Conservation (phyloP, 2,329 filamentous ascomycete species). For the Ceratocystis huliohia region DNA sequence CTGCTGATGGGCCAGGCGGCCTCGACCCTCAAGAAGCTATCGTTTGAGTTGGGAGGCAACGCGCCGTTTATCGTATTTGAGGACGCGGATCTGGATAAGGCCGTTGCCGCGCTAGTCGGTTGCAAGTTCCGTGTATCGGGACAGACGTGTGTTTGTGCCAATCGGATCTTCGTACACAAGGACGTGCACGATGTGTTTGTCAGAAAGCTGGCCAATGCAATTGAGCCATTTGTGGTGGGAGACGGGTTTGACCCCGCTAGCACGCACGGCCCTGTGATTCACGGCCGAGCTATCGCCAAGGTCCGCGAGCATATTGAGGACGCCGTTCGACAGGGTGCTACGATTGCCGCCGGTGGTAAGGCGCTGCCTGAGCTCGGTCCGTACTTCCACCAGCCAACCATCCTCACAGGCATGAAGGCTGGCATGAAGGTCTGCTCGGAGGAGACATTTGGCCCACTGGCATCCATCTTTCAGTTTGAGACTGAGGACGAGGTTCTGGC, state of each 20-base stretch:
- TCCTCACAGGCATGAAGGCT: conserved; percentile 52
- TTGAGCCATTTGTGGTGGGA: conserved; percentile 46
- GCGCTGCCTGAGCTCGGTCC: conserved; percentile 44
- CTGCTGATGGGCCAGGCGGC: conserved; percentile 57
- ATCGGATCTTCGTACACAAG: conserved; percentile 47
- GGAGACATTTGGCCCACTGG: conserved; percentile 61
- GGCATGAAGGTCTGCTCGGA: conserved; percentile 55
- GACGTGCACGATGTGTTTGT: conserved; percentile 48
- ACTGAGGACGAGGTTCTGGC: conserved; percentile 57
- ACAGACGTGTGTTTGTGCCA: conserved; percentile 57
- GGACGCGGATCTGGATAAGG: conserved; percentile 55
- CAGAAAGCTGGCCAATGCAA: conserved; percentile 37
- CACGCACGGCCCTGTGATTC: conserved; percentile 51
- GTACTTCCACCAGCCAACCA: conserved; percentile 59
- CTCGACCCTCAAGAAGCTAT: conserved; percentile 58
- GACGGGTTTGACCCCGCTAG: conserved; percentile 41
- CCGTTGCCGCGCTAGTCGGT: conserved; percentile 51
- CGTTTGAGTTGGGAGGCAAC: conserved; percentile 62
- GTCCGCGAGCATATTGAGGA: conserved; percentile 51
- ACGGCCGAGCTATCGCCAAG: conserved; percentile 50
- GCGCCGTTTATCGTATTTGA: conserved; percentile 68
- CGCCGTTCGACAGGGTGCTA: conserved; percentile 48
- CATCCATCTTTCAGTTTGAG: conserved; percentile 55
- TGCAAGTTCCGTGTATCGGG: conserved; percentile 62
- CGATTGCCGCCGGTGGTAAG: conserved; percentile 47